Conservation (phyloP, 2,329 filamentous ascomycete genomes). For the Xylariaceae sp. region DNA sequence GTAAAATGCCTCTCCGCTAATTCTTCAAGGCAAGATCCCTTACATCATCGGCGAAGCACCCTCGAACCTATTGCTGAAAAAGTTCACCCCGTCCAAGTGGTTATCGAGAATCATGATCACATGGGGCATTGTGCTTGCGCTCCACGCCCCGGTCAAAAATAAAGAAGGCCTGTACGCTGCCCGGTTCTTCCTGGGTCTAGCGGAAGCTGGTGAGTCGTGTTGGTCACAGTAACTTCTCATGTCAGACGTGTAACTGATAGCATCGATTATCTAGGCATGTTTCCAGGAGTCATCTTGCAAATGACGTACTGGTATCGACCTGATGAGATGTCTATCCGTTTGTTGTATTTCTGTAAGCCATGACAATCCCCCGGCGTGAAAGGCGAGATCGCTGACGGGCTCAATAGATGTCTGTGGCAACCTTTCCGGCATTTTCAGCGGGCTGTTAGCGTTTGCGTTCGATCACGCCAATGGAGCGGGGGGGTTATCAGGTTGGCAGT, state of each 20-base stretch:
- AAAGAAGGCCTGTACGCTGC: constrained; percentile 34
- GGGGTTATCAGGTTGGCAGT: constrained; percentile 29
- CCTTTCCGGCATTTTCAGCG: constrained; percentile 27
- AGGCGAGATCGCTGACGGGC: constrained; percentile 6
- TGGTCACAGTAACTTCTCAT: too few relatives aligned
- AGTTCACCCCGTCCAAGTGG: constrained; percentile 35
- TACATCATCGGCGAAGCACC: constrained; percentile 37
- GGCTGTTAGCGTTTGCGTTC: constrained; percentile 21
- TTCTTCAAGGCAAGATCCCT: constrained; percentile 26
- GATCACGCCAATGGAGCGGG: constrained; percentile 24
- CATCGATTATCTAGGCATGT: constrained; percentile 29
- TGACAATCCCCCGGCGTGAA: background rate
- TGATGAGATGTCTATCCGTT: constrained; percentile 40
- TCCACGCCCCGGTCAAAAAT: constrained; percentile 33
- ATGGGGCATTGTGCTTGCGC: constrained; percentile 33
- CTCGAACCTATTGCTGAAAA: constrained; percentile 36
- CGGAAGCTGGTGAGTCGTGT: constrained; percentile 30
- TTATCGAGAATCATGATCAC: constrained; percentile 38
- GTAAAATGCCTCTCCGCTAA: background rate
- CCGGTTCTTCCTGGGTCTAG: constrained; percentile 35
- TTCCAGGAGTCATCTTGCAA: constrained; percentile 38
- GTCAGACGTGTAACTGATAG: too few relatives aligned
- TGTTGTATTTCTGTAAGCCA: constrained; percentile 40
- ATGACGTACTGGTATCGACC: constrained; percentile 44
- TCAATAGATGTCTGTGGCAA: constrained; percentile 27